A percentile compares a stretch with the other conserved stretches of the same genome.
phyloP scores from a whole-genome alignment of 441 rosid genomes.

The Pelargonium cotyledonis region DNA sequence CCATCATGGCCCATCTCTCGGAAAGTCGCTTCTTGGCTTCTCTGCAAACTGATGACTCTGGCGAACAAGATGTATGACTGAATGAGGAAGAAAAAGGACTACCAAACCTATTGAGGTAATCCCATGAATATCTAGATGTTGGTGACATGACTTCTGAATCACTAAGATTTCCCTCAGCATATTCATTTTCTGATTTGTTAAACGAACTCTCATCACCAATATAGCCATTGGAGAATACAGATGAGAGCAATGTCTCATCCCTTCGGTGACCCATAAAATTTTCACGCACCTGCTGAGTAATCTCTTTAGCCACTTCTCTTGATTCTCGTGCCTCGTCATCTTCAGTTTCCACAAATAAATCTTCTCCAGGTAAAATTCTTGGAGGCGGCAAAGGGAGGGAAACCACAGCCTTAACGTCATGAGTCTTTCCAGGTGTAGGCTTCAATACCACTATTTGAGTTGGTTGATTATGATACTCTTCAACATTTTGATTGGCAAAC shows the following conservation, averaged over 20 bases:
- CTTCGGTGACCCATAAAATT: conserved; percentile 50
- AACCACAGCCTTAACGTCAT: conserved; percentile 37
- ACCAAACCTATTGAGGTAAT: conserved; percentile 59
- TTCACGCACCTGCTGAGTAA: conserved; percentile 44
- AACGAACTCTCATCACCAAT: conserved; percentile 67
- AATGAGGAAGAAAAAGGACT: conserved; percentile 66
- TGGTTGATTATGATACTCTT: conserved; percentile 51
- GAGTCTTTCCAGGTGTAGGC: conserved; percentile 66
- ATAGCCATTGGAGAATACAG: conserved; percentile 76
- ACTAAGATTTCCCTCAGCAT: conserved; percentile 51
- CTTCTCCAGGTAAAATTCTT: conserved; percentile 28
- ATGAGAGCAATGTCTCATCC: conserved; percentile 67
- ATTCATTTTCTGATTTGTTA: conserved; percentile 63
- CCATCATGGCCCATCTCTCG: conserved; percentile 93
- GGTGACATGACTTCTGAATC: conserved; percentile 85
- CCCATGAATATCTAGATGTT: conserved; percentile 76
- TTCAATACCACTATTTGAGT: conserved; percentile 84
- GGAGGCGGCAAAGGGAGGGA: conserved; percentile 44
- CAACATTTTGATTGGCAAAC: conserved; percentile 28
- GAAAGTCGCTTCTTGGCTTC: conserved; percentile 93
- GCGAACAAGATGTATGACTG: conserved; percentile 68
- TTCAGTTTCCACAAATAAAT: conserved; percentile 39
- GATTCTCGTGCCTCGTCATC: conserved; percentile 44
- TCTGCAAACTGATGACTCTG: conserved; percentile 87
- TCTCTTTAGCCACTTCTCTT: conserved; percentile 56